A percentile compares a stretch with the other conserved stretches of the same genome.
Conservation (phyloP, 495 filamentous ascomycete genomes). For the Trypethelium eluteriae region DNA sequence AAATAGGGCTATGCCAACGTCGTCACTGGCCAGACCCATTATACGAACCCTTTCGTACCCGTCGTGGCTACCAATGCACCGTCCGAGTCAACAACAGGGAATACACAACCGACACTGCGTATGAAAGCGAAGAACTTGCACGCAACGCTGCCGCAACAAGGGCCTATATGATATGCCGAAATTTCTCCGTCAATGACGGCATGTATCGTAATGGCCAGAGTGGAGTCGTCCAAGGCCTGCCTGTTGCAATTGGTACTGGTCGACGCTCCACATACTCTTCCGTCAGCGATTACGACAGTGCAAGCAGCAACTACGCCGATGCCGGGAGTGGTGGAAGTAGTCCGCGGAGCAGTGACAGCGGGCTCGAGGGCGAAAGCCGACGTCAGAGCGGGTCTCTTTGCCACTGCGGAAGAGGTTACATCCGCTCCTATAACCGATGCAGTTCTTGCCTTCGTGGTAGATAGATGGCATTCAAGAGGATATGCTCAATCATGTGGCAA, state of each 20-base stretch:
- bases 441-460: conserved; percentile 23
- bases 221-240: conserved; percentile 79
- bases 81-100: conserved; percentile 94
- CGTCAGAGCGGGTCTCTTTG: conserved; percentile 29
- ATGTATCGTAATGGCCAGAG: conserved; percentile 70
- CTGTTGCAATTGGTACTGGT: conserved; percentile 62
- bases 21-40: conserved; percentile 90
- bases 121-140: conserved; percentile 71
- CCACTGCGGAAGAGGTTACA: conserved; percentile 27
- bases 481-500: neutral
- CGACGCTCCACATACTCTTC: conserved; percentile 38
- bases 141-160: conserved; percentile 94
- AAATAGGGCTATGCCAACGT: conserved; percentile 85
- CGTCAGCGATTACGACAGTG: conserved; percentile 42
- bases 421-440: conserved; percentile 27
- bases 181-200: conserved; percentile 96
- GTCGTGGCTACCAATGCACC: conserved; percentile 75
- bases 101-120: conserved; percentile 85
- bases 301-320: conserved; percentile 33
- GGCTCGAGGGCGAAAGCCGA: conserved; percentile 30
- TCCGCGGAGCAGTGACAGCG: conserved; percentile 44
- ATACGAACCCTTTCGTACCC: conserved; percentile 71
- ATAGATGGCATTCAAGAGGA: conserved; percentile 4
- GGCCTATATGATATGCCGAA: conserved; percentile 95
- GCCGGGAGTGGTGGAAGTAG: conserved; percentile 47